A percentile compares a stretch with the other conserved stretches of the same genome.
These are phyloP conservation scores for Volvox carteri DNA, from an alignment of 163 green algal genomes.

Conservation along the genomic window DNA sequence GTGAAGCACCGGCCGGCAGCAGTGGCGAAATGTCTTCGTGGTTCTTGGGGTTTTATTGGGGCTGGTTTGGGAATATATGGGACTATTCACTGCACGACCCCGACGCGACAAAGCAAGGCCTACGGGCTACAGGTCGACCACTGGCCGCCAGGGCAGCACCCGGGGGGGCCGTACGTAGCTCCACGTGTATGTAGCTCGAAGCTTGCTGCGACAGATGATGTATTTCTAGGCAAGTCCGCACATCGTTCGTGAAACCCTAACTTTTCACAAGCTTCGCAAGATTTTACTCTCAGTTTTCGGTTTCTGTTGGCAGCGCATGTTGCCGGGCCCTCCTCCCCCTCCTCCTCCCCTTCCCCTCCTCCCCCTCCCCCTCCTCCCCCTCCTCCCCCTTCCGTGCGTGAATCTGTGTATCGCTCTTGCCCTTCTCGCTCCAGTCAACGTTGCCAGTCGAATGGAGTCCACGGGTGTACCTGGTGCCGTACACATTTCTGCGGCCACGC, in stretches of 20 bases:
- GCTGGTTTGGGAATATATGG: not conserved
- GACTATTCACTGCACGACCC: no score
- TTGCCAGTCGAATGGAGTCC: constrained; percentile 48
- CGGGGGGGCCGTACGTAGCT: no score
- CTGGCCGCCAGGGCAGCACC: no score
- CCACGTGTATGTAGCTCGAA: no score
- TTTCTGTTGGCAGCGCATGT: not conserved
- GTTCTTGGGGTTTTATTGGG: not conserved
- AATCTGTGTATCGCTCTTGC: not conserved
- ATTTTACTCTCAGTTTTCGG: not conserved
- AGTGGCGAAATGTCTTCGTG: not conserved
- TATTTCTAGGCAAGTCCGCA: no score
- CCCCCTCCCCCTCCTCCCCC: not conserved
- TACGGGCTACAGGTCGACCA: no score
- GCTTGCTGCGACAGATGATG: no score
- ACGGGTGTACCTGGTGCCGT: constrained; percentile 24
- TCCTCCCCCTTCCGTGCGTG: not conserved
- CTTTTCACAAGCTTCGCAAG: not conserved
- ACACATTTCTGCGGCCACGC: not conserved
- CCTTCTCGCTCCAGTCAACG: constrained; percentile 22
- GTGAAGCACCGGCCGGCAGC: not conserved
- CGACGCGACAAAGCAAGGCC: no score
- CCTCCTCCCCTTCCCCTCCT: not conserved
- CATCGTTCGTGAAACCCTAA: not conserved
- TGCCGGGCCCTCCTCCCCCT: no score